Base-by-base conservation (phyloP, 2,329 filamentous ascomycete genomes). In the Trichophyton schoenleinii region DNA sequence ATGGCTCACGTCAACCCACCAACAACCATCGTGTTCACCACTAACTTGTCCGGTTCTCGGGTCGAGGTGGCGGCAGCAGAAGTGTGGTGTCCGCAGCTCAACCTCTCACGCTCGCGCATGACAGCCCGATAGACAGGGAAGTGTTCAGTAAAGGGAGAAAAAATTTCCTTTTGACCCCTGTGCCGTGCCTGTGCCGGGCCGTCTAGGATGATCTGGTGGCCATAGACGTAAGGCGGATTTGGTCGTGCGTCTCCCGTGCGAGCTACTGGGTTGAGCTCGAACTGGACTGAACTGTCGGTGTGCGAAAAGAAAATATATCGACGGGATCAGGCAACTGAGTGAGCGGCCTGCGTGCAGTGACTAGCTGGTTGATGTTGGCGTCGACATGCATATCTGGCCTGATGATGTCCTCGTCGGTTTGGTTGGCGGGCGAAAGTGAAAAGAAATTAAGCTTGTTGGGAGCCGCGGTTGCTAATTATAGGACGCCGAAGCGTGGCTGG, bases 211-310 rank as follows among this genome's bases (percentile, higher is more conserved):
- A 13, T 31, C 22, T 36, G 25, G 15, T 20, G 52, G 34, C 34
- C 52, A 28, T 55, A 18, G 28, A 36, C 28, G 28, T 20, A 13
- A 25, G 25, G 52, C 31, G 28, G 28, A 28, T 20, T 55, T 38
- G 34, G 34, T 38, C 34, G 34, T 38, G 34, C 34, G 34, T 38
- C 13, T 38, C 34, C 34, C 34, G 34, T 38, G 34, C 11, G 1
- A 38, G 34, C 34, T 38, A 13, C 11, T 38, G 34, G 34, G 9
- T 13, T 38, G 34, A 38, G 11, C 9, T 13, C 34, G 28, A 31
- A 31, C 28, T 36, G 52, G 15, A 28, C n/a, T 36, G 52, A 55
- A 55, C 52, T 55, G 52, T 55, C 52, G 52, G 52, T 55, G 52
- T 28, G 46, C 9, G 22, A 52, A 52, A 52, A 55, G 52, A 36